Base-by-base conservation (phyloP, 495 filamentous ascomycete genomes). In the Penicillium robsamsonii region DNA sequence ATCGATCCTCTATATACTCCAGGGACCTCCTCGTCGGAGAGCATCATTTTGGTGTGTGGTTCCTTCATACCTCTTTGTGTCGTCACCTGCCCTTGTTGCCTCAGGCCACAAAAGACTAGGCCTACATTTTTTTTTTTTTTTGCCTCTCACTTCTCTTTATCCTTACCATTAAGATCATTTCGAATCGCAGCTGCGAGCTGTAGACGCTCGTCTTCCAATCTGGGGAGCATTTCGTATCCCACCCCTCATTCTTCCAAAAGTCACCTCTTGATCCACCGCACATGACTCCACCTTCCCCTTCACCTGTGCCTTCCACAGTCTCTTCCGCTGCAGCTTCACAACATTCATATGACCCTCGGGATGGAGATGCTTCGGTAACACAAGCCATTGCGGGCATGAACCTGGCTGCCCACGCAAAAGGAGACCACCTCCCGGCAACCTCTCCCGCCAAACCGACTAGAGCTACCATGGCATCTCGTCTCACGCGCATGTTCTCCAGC, bases 401-500 rank as follows among this genome's bases (percentile, higher is more conserved):
- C 57, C 60, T 76, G 63, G 74, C 74, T 67, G 66, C 62, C 45
- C 50, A 54, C 5, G 31, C 60, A 48, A 75, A 74, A 56, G 73
- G 73, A 63, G 72, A 77, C 49, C 65, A 70, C 50, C 44, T 50
- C 22, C 50, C 63, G 38, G 51, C 64, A 38, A 52, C 64, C 31
- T 74, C 73, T 35, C 64, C 68, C 17, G 58, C 72, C 59, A 73
- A 76, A 55, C 61, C 71, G 8, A 65, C 77, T 42, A 82, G 71
- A 66, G 72, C 79, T 4, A 81, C 76, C 27, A 82, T 85, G 76
- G 80, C 81, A 42, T 67, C 79, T 61, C 82, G 83, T 37, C 57
- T 86, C 37, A 80, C 81, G 48, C 79, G 83, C 59, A 86, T 86
- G 80, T 86, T 86, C 70, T 75, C 79, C 42, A 68, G 55, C 50